Evolutionary conservation across 139 green algal genomes (phyloP), one percentile per base, ranked within the genome.

Genomic region (Gonium pectorale): DNA sequence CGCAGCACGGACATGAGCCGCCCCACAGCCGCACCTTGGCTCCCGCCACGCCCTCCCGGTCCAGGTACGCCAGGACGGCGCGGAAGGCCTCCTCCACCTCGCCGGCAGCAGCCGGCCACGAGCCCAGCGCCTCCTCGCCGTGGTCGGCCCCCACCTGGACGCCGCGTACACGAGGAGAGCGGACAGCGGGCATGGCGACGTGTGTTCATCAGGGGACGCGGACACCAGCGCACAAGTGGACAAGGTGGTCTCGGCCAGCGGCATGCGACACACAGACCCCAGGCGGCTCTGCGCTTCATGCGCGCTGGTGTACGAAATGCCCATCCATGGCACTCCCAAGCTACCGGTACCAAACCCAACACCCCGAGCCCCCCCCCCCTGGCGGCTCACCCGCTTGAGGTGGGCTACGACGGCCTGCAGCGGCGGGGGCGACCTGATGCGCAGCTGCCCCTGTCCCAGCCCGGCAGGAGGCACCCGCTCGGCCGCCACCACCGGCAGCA

Each of bases 371-470:
- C n/a, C 59, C n/a, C 82, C 87, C 41, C 90, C 52, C 78, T 85
- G 63, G 38, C 27, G 13, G 49, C 86, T 78, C 80, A 92, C 88
- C 43, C 79, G 67, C 26, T 86, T 54, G 56, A 95, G 67, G 89
- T 94, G 92, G 24, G 77, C 72, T 26, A 90, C n/a, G 15, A 94
- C 88, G 6, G 85, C 78, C 2, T 64, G 31, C 37, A 92, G 71
- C 1, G 88, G 86, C 27, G 93, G 93, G 40, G 92, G 92, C 24
- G 87, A 93, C 5, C 78, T 66, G 13, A 96, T 33, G 2, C 89
- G 46, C 44, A 96, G 64, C 70, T 80, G 74, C 26, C 63, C 51
- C 70, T 86, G 86, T 5, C 88, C 75, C 40, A 79, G 72, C 26
- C 29, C 67, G 5, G 86, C 7, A 6, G 92, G 87, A 43, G 78